phyloP scores from a whole-genome alignment of 2,329 filamentous ascomycete genomes.

The Monosporascus sp. region DNA sequence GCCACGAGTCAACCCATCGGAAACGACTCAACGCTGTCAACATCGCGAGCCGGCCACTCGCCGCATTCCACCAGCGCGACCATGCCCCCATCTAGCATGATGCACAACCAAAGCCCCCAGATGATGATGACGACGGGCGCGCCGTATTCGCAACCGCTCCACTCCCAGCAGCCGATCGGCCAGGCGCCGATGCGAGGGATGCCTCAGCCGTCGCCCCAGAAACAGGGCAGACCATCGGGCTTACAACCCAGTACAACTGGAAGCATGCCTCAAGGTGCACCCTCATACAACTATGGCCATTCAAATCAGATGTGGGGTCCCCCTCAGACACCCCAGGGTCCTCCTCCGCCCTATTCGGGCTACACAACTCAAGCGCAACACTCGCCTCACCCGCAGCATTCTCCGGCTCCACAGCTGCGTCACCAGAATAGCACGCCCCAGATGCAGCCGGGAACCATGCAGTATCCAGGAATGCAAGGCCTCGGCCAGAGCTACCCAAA shows the following conservation, averaged over 20 bases:
- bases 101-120: conserved; percentile 59
- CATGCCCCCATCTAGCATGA: conserved; percentile 50
- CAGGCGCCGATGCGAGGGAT: conserved; percentile 69
- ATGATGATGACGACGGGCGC: conserved; percentile 60
- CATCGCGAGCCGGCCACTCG: conserved; percentile 51
- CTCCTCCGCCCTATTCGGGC: conserved; percentile 50
- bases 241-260: conserved; percentile 48
- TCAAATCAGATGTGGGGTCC: conserved; percentile 56
- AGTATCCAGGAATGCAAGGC: conserved; percentile 58
- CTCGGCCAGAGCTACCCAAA: conserved; percentile 53
- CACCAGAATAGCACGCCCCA: conserved; percentile 49
- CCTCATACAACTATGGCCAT: conserved; percentile 58
- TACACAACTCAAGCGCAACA: conserved; percentile 47
- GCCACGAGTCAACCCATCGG: conserved; percentile 42
- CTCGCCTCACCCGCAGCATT: conserved; percentile 47
- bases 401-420: conserved; percentile 55
- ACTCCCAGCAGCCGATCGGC: conserved; percentile 64
- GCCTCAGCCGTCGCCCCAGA: conserved; percentile 55
- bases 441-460: conserved; percentile 51
- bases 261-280: conserved; percentile 44
- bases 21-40: conserved; percentile 38
- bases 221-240: conserved; percentile 62
- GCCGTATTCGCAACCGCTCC: conserved; percentile 65
- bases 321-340: conserved; percentile 55
- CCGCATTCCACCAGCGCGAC: conserved; percentile 51